Evolutionary conservation across 345 rosid species (phyloP).

Genomic region (Populus nigra): DNA sequence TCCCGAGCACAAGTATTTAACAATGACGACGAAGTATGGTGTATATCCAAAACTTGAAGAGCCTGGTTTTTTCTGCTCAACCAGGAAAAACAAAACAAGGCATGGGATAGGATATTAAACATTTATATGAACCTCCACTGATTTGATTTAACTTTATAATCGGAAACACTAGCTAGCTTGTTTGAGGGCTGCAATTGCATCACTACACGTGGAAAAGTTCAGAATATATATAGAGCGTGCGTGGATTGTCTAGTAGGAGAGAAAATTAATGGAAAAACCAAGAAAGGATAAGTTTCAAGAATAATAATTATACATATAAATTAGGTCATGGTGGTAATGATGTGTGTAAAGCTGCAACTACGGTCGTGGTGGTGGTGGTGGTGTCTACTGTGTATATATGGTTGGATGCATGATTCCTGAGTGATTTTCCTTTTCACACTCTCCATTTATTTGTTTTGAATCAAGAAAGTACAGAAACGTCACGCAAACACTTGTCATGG

Average conservation of each 20-base stretch:
- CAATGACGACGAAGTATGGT: too few species aligned
- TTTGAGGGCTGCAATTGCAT: too few species aligned
- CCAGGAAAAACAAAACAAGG: too few species aligned
- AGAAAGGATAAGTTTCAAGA: not conserved
- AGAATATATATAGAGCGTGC: too few species aligned
- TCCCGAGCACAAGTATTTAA: too few species aligned
- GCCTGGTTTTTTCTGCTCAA: too few species aligned
- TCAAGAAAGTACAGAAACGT: conserved; percentile 30
- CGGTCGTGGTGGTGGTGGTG: conserved; percentile 21
- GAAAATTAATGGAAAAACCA: not conserved
- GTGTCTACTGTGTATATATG: conserved; percentile 15
- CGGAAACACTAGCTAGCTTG: too few species aligned
- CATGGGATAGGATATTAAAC: too few species aligned
- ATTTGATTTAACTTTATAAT: too few species aligned
- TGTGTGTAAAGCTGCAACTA: conserved; percentile 24
- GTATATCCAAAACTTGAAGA: too few species aligned
- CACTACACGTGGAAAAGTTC: too few species aligned
- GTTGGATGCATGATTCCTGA: conserved; percentile 32
- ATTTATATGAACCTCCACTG: too few species aligned
- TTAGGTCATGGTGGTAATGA: conserved; percentile 22
- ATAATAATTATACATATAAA: not conserved
- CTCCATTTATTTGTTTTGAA: conserved; percentile 9
- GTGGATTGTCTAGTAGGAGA: conserved; percentile 22
- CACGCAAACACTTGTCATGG: conserved; percentile 35
- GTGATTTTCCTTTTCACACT: conserved; percentile 43